A percentile compares a stretch with the other conserved stretches of the same genome.
Conservation (phyloP, 2,329 filamentous ascomycete species). For the Fusarium poae region DNA sequence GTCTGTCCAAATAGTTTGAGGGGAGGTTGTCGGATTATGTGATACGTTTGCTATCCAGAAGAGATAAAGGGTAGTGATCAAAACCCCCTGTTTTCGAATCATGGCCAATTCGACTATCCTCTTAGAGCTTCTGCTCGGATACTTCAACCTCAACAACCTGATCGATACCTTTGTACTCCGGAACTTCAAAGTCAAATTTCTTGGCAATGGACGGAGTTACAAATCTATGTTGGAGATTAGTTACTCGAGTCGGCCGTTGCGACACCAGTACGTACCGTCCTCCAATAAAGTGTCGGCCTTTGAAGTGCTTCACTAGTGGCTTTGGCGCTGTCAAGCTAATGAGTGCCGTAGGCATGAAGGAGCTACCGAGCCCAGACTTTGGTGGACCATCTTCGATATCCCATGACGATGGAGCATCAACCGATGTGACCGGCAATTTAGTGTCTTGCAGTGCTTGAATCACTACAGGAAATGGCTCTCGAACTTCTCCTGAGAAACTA, state of each 20-base stretch:
- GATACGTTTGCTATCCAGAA: constrained; percentile 44
- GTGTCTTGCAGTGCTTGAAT: constrained; percentile 82
- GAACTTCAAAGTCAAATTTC: constrained; percentile 88
- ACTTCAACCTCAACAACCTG: constrained; percentile 83
- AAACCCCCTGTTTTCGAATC: constrained; percentile 17
- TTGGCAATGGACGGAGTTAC: constrained; percentile 80
- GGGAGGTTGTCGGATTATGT: constrained; percentile 69
- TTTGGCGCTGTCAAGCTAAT: constrained; percentile 95
- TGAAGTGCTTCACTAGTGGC: constrained; percentile 85
- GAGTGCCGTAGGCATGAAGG: constrained; percentile 83
- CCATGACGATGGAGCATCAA: constrained; percentile 96
- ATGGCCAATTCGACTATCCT: constrained; percentile 3
- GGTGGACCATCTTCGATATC: constrained; percentile 90
- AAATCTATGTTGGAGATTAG: constrained; percentile 68
- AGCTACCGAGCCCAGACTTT: constrained; percentile 78
- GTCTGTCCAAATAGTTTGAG: constrained; percentile 70
- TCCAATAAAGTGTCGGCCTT: constrained; percentile 90
- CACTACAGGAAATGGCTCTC: constrained; percentile 89
- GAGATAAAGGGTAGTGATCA: constrained; percentile 20
- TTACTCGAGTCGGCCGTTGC: background rate
- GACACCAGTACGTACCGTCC: constrained; percentile 70
- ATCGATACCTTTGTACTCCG: constrained; percentile 86
- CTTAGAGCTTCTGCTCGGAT: constrained; percentile 66
- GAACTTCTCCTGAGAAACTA: constrained; percentile 90
- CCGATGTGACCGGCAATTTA: constrained; percentile 81